phyloP scores from a whole-genome alignment of 257 asterid genomes.

The Solanum bulbocastanum region DNA sequence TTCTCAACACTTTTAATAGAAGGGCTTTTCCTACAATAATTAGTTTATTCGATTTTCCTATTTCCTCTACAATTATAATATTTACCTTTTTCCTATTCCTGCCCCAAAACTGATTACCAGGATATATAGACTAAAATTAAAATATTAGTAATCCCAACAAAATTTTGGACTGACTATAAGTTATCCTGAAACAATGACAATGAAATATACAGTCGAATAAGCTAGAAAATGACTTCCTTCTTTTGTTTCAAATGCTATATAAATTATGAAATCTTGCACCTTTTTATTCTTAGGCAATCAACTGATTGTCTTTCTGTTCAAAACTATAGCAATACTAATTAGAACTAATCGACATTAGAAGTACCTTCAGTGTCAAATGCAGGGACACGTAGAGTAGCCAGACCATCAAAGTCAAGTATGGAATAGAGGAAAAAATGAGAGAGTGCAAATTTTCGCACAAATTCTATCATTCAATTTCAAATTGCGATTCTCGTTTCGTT shows the following conservation, averaged over 20 bases:
- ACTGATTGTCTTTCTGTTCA: neutral
- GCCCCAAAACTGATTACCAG: neutral
- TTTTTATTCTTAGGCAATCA: neutral
- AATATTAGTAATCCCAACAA: neutral
- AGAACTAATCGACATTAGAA: neutral
- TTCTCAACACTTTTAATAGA: too few species aligned
- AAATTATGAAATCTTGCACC: neutral
- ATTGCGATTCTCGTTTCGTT: too few species aligned
- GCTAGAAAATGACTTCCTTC: neutral
- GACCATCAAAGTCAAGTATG: conserved; percentile 94
- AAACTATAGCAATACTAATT: neutral
- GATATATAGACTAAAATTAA: neutral
- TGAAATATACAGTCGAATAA: neutral
- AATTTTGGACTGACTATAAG: neutral
- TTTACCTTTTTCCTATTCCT: too few species aligned
- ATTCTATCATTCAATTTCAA: too few species aligned
- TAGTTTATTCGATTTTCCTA: too few species aligned
- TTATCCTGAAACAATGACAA: neutral
- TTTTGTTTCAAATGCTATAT: neutral
- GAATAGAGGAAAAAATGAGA: conserved; percentile 14
- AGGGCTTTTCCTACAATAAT: too few species aligned
- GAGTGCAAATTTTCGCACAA: too few species aligned
- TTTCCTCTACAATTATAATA: too few species aligned
- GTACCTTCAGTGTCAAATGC: conserved; percentile 80
- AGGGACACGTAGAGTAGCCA: conserved; percentile 65